Conservation (phyloP, 2,329 filamentous ascomycete species). For the Pseudogymnoascus pannorum region DNA sequence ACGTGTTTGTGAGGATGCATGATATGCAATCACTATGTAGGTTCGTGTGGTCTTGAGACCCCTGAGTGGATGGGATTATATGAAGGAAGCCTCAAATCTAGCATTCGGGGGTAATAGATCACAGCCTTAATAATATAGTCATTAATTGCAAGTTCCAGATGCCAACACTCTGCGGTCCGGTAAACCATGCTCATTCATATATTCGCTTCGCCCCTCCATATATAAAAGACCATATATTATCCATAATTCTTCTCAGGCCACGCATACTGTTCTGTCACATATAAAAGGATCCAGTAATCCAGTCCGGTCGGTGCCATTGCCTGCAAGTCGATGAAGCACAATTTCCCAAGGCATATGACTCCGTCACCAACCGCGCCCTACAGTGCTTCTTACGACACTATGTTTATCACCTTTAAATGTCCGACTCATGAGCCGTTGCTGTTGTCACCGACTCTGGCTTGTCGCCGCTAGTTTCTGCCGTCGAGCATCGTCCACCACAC, state of each 20-base stretch:
- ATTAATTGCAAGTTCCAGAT: neutral
- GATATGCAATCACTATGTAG: neutral
- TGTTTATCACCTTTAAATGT: neutral
- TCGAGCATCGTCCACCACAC: too few relatives aligned
- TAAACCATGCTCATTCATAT: neutral
- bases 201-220: neutral
- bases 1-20: neutral
- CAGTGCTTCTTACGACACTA: neutral
- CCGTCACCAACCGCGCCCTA: too few relatives aligned
- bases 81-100: neutral
- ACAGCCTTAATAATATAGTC: neutral
- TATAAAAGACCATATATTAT: neutral
- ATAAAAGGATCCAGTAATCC: neutral
- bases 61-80: neutral
- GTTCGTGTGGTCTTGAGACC: neutral
- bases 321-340: too few relatives aligned
- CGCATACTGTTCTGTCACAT: neutral
- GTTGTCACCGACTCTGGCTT: neutral
- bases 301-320: neutral
- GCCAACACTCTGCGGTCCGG: neutral
- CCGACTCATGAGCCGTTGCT: neutral
- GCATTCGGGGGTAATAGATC: neutral
- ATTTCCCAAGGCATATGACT: too few relatives aligned
- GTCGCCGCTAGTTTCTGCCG: neutral
- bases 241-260: neutral